phyloP scores from a whole-genome alignment of 2,329 filamentous ascomycete genomes.

The Seiridium cupressi region DNA sequence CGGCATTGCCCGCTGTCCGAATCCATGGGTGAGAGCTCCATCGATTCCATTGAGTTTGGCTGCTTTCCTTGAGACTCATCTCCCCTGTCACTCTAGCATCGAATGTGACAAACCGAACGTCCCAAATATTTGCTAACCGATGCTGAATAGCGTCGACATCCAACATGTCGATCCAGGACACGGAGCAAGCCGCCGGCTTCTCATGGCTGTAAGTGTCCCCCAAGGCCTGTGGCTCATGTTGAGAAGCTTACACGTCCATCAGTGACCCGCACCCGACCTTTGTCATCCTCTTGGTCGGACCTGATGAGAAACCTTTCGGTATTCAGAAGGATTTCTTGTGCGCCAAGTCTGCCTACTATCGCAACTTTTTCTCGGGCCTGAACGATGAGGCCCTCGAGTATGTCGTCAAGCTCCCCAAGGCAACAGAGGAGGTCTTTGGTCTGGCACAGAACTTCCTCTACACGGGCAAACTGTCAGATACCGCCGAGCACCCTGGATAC shows the following conservation, averaged over 20 bases:
- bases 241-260: background rate
- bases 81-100: too few relatives aligned
- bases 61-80: too few relatives aligned
- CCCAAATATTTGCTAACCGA: too few relatives aligned
- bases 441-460: conserved; percentile 54
- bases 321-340: too few relatives aligned
- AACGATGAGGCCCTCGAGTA: conserved; percentile 31
- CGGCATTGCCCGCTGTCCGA: too few relatives aligned
- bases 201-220: conserved; percentile 4
- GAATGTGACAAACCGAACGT: too few relatives aligned
- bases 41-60: too few relatives aligned
- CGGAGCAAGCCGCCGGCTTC: background rate
- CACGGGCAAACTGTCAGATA: conserved; percentile 44
- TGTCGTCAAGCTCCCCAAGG: conserved; percentile 48
- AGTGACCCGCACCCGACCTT: conserved; percentile 56
- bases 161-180: background rate
- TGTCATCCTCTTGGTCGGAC: conserved; percentile 33
- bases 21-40: too few relatives aligned
- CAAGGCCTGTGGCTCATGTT: background rate
- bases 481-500: conserved; percentile 45
- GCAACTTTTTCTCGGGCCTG: too few relatives aligned
- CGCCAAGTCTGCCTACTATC: too few relatives aligned
- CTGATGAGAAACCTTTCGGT: too few relatives aligned
- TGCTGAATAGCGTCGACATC: background rate
- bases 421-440: conserved; percentile 50